Percentiles rank a stretch among this genome's conserved stretches.
Evolutionary conservation across 2,329 filamentous ascomycete genomes (phyloP).

Genomic region (Ceratocystis destructans): DNA sequence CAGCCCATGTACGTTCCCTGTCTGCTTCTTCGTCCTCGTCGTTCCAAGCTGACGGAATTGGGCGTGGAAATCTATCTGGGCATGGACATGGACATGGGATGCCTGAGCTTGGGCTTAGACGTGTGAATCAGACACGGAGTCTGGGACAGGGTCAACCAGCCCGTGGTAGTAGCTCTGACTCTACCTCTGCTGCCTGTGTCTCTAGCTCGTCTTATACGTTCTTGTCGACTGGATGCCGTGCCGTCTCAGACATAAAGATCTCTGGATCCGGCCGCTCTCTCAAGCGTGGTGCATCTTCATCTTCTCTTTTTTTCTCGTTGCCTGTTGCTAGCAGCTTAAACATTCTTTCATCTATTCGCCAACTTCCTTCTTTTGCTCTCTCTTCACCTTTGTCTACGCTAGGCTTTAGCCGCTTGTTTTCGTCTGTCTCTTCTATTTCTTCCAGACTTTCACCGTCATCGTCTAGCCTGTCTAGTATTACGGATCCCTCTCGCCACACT

Average conservation of each 20-base stretch:
- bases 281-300: not conserved
- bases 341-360: not conserved
- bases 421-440: not conserved
- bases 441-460: not conserved
- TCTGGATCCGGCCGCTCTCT: constrained; percentile 13
- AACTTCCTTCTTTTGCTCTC: constrained; percentile 12
- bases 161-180: not conserved
- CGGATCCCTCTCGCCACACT: constrained; percentile 5
- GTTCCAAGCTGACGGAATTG: constrained; percentile 4
- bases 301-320: constrained; percentile 6
- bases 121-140: constrained; percentile 14
- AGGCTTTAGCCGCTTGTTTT: not conserved
- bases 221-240: constrained; percentile 9
- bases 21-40: not conserved
- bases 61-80: constrained; percentile 4
- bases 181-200: not conserved
- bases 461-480: not conserved
- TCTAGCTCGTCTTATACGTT: constrained; percentile 11
- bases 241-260: constrained; percentile 18
- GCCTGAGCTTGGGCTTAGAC: not conserved
- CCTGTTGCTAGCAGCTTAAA: not conserved
- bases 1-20: constrained; percentile 1
- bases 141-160: constrained; percentile 13
- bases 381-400: not conserved
- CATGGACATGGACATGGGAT: constrained; percentile 10